Conservation (phyloP, 176 grass and related monocot species). For the Urochloa ruziziensis region DNA sequence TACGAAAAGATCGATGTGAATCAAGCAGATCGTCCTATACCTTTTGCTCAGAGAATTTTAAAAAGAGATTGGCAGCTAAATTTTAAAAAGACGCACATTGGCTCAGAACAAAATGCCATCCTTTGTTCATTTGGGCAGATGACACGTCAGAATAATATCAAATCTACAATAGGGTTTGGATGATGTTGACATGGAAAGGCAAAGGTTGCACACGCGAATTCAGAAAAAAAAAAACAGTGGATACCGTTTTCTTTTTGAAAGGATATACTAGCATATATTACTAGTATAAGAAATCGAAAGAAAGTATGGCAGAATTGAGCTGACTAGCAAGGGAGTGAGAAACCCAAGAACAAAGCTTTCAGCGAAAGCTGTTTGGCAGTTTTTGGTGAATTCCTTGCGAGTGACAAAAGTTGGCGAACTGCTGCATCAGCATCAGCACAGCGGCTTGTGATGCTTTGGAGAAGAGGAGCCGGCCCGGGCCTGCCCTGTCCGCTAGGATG, state of each 20-base stretch:
- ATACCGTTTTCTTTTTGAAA: background rate
- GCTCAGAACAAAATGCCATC: background rate
- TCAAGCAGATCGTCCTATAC: background rate
- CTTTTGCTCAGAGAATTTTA: background rate
- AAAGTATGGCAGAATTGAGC: no score
- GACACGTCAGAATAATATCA: background rate
- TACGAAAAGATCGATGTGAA: background rate
- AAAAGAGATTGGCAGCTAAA: background rate
- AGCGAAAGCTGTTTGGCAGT: background rate
- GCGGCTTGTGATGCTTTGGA: conserved; percentile 23
- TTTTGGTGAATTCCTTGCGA: conserved; percentile 26
- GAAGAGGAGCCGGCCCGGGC: background rate
- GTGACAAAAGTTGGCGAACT: conserved; percentile 23
- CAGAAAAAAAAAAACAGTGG: background rate
- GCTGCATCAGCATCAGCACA: background rate
- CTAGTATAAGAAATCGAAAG: background rate
- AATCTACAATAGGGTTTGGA: background rate
- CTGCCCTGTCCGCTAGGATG: background rate
- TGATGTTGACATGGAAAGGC: background rate
- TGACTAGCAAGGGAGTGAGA: background rate
- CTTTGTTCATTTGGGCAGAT: conserved; percentile 2
- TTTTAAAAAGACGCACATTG: background rate
- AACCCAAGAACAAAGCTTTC: background rate
- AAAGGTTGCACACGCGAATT: background rate
- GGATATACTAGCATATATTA: background rate